A percentile compares a stretch with the other conserved stretches of the same genome.
Conservation (phyloP, 169 alveolate species). For the Plasmodium coatneyi region DNA sequence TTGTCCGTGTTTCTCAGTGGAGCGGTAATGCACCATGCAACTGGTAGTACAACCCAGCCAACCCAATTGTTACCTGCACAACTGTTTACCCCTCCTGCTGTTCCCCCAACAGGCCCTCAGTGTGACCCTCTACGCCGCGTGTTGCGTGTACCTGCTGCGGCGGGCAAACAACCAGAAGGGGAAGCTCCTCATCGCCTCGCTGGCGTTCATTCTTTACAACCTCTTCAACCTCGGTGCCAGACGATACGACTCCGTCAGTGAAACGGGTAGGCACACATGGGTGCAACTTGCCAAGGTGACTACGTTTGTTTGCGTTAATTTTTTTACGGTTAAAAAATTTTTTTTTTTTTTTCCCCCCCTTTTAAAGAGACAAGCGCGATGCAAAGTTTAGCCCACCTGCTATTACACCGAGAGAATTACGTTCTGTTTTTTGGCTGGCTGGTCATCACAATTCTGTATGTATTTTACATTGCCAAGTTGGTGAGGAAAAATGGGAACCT, state of each 20-base stretch:
- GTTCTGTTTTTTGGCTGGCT: conserved; percentile 8
- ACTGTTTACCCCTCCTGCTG: not conserved
- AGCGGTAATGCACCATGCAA: conserved; percentile 5
- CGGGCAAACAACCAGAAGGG: not conserved
- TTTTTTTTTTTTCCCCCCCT: not conserved
- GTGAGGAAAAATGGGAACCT: not conserved
- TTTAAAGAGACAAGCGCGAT: not conserved
- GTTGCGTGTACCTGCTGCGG: conserved; percentile 18
- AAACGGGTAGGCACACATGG: not conserved
- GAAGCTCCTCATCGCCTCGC: not conserved
- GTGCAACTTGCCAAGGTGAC: not conserved
- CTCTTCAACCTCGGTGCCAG: conserved; percentile 6
- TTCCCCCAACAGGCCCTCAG: conserved; percentile 12
- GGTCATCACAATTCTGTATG: conserved; percentile 3
- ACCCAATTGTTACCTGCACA: not conserved
- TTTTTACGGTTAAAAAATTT: not conserved
- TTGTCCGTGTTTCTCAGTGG: conserved; percentile 18
- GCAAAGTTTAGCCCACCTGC: not conserved
- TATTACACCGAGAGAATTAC: not conserved
- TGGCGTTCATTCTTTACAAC: conserved; percentile 12
- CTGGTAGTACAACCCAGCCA: not conserved
- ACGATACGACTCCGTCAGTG: not conserved
- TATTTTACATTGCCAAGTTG: conserved; percentile 16
- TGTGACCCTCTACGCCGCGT: conserved; percentile 2
- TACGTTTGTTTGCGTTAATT: not conserved